Base-by-base conservation (phyloP, 352 stramenopile genomes). In the Pythium plurisporium region DNA sequence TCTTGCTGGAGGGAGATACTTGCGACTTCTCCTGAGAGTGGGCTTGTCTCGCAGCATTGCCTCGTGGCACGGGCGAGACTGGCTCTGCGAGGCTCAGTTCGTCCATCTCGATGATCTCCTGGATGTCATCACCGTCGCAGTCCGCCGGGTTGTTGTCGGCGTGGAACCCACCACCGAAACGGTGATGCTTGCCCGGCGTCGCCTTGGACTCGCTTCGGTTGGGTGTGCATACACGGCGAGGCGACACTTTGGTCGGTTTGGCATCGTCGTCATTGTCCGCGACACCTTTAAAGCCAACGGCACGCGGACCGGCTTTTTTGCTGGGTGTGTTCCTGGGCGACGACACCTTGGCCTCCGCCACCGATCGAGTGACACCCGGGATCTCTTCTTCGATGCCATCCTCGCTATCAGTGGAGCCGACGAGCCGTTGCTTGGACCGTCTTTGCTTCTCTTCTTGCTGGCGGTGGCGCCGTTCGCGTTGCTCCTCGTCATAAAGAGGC, bases 361-460 rank as follows among this genome's bases (percentile, higher is more conserved):
- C 29, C 6, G 36, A n/a, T 4, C 53, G 30, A 27, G 44, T 25
- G 9, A 74, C 26, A 14, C 75, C 76, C 34, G 74, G 72, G 42
- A 93, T 89, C 23, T 90, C 81, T 54, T 93, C 83, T 49, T 93
- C 80, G 26, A 93, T 93, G 30, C 81, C 79, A 46, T 91, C 83
- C 27, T 87, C 78, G 9, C 57, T 59, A 26, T 65, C 57, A 3
- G 49, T 31, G 17, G 55, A 43, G n/a, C 46, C 55, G 29, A 45
- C 29, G 46, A 47, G 47, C 15, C 49, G 37, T 6, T 42, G 36
- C 17, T 45, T 49, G 63, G 33, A 59, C 2, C 40, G 49, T 6
- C 63, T 37, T 31, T 70, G 48, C 49, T 73, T 73, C 19, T 76
- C 73, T 64, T 87, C 73, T n/a, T 65, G 55, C 45, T 87, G 66